Evolutionary conservation across 345 rosid genomes (phyloP).

Genomic region (Lepidium africanum): DNA sequence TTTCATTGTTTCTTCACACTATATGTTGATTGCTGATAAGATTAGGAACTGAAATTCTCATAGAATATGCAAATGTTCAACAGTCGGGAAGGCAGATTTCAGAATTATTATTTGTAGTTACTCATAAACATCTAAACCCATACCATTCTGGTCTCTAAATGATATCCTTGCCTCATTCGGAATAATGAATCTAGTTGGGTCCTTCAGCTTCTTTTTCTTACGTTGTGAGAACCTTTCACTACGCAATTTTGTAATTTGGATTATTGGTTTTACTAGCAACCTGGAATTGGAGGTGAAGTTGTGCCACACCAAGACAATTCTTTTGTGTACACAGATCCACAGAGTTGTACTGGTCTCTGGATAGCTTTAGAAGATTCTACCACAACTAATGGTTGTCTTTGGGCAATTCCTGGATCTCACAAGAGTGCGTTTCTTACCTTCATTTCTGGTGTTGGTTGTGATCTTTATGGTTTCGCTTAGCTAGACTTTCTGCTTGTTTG

Average conservation of each 20-base stretch:
- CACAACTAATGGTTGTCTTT: conserved; percentile 72
- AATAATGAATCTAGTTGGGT: not conserved
- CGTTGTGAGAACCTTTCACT: too few relatives aligned
- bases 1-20: not conserved
- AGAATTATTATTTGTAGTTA: not conserved
- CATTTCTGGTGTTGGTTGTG: not conserved
- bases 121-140: not conserved
- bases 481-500: not conserved
- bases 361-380: conserved; percentile 94
- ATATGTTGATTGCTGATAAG: not conserved
- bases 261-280: conserved; percentile 50
- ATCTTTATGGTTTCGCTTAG: not conserved
- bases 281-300: conserved; percentile 97
- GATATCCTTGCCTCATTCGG: not conserved
- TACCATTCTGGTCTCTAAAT: not conserved
- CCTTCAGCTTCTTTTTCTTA: not conserved
- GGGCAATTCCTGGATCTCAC: conserved; percentile 98
- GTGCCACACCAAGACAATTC: conserved; percentile 94
- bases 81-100: not conserved
- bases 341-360: conserved; percentile 93
- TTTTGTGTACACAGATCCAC: conserved; percentile 79
- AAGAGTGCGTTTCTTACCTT: conserved; percentile 42
- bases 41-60: not conserved
- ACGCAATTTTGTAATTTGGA: not conserved
- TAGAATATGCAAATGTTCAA: not conserved